These are phyloP conservation scores for Leccinum boreale DNA, from an alignment of 768 basidiomycete genomes.

Conservation along the genomic window DNA sequence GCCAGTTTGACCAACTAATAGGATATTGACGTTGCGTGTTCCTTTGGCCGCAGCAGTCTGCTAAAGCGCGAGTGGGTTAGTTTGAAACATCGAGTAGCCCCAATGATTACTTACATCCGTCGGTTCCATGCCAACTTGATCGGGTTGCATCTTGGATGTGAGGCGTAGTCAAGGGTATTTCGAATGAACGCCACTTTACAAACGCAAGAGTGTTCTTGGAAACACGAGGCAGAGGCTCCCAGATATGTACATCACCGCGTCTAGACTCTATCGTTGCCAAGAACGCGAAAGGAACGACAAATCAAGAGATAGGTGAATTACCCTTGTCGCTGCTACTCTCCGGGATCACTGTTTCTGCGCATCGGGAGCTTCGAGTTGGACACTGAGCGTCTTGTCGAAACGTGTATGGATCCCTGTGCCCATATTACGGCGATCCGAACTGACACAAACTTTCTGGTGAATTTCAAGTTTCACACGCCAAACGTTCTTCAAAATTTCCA, in stretches of 20 bases:
- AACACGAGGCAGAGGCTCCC: conserved; percentile 21
- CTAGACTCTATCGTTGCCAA: neutral
- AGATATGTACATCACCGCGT: conserved; percentile 12
- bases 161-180: conserved; percentile 4
- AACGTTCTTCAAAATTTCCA: too few species aligned
- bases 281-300: neutral
- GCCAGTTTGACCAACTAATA: conserved; percentile 27
- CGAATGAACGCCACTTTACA: conserved; percentile 2
- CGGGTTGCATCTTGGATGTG: neutral
- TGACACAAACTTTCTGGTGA: neutral
- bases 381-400: neutral
- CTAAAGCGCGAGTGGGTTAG: neutral
- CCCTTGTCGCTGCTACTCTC: neutral
- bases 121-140: neutral
- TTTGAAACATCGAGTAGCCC: neutral
- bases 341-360: neutral
- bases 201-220: neutral
- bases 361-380: neutral
- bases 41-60: neutral
- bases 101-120: conserved; percentile 10
- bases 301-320: neutral
- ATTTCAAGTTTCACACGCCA: too few species aligned
- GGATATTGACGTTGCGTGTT: conserved; percentile 8
- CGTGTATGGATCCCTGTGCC: neutral
- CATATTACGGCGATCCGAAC: neutral